These are phyloP conservation scores for Strigomonas galati DNA, from an alignment of 208 protist species.

Conservation along the genomic window DNA sequence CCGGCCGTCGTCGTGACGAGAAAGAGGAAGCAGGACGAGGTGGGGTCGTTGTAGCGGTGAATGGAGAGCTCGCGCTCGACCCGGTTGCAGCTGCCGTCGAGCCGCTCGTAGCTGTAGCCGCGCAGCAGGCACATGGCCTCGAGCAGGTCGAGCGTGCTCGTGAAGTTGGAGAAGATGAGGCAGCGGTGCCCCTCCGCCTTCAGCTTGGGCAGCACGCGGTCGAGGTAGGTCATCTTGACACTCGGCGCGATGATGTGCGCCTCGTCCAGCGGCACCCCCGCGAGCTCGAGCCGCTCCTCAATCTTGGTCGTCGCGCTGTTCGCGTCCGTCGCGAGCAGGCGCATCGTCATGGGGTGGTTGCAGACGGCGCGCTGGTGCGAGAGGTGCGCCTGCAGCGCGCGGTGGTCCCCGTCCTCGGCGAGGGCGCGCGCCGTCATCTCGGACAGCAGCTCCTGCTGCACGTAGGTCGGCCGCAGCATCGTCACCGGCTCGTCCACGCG, in stretches of 20 bases:
- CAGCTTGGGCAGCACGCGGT: conserved; percentile 83
- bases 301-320: background rate
- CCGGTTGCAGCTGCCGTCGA: conserved; percentile 78
- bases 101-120: conserved; percentile 73
- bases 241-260: conserved; percentile 65
- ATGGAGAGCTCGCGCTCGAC: conserved; percentile 92
- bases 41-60: conserved; percentile 87
- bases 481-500: conserved; percentile 88
- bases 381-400: conserved; percentile 47
- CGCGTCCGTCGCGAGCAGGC: conserved; percentile 50
- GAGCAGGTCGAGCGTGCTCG: conserved; percentile 82
- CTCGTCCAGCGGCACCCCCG: conserved; percentile 63
- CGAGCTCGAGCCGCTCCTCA: conserved; percentile 9
- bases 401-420: conserved; percentile 26
- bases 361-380: conserved; percentile 81
- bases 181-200: conserved; percentile 72
- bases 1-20: conserved; percentile 97
- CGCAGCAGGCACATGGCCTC: conserved; percentile 71
- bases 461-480: conserved; percentile 62
- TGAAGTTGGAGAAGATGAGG: conserved; percentile 92
- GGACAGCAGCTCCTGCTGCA: conserved; percentile 75
- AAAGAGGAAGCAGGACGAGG: conserved; percentile 90
- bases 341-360: conserved; percentile 79
- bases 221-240: conserved; percentile 93
- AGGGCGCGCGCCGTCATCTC: conserved; percentile 54